These are phyloP conservation scores for Moricandia arvensis DNA, from an alignment of 345 rosid species.

Conservation along the genomic window DNA sequence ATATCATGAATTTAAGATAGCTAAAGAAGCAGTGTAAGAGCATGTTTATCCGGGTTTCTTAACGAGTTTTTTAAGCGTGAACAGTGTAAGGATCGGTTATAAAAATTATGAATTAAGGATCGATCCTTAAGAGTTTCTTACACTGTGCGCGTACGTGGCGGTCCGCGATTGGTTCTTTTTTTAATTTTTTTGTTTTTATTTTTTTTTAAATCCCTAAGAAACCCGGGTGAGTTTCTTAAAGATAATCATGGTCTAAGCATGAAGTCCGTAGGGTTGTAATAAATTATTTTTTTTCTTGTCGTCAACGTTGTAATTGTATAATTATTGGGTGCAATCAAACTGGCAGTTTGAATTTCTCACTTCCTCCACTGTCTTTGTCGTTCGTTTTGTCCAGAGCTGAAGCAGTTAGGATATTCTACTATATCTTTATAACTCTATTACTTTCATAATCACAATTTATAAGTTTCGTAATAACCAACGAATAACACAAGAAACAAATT, in stretches of 20 bases:
- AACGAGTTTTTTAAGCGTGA: too few relatives aligned
- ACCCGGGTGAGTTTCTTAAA: too few relatives aligned
- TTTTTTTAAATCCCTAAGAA: neutral
- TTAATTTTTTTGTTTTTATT: neutral
- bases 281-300: constrained; percentile 1
- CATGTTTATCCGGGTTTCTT: too few relatives aligned
- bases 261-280: constrained; percentile 29
- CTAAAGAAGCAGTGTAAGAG: too few relatives aligned
- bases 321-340: constrained; percentile 28
- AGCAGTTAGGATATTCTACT: constrained; percentile 27
- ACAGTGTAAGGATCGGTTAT: too few relatives aligned
- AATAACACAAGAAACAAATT: neutral
- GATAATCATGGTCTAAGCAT: too few relatives aligned
- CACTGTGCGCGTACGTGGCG: too few relatives aligned
- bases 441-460: neutral
- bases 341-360: constrained; percentile 27
- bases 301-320: constrained; percentile 7
- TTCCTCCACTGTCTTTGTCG: constrained; percentile 24
- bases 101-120: too few relatives aligned
- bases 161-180: too few relatives aligned
- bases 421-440: neutral
- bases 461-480: constrained; percentile 2
- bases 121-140: too few relatives aligned
- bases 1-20: too few relatives aligned
- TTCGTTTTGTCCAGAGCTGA: constrained; percentile 18